phyloP scores from a whole-genome alignment of 2,329 filamentous ascomycete species.

The Diaporthe sp. region DNA sequence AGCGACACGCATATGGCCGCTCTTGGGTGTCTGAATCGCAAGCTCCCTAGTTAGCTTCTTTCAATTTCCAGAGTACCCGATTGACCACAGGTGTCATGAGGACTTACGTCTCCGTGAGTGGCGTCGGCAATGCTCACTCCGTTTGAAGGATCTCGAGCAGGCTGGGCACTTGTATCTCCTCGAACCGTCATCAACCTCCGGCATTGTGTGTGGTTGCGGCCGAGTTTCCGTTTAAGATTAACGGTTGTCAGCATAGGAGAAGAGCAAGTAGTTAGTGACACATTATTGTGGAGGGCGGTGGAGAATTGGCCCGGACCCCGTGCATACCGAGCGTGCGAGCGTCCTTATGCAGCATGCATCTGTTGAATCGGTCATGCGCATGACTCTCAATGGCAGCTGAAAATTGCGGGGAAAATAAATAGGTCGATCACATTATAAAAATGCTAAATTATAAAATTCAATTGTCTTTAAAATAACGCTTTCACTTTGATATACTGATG shows the following conservation, averaged over 20 bases:
- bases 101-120: background rate
- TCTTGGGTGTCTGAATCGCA: background rate
- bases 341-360: background rate
- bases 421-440: background rate
- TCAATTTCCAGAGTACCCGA: background rate
- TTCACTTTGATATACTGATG: too few relatives aligned
- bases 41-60: background rate
- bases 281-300: background rate
- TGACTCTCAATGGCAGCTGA: background rate
- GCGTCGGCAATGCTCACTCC: constrained; percentile 9
- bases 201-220: background rate
- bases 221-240: background rate
- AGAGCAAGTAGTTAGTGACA: too few relatives aligned
- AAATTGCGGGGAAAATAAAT: background rate
- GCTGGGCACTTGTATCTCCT: background rate
- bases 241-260: background rate
- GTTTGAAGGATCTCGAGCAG: constrained; percentile 8
- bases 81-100: too few relatives aligned
- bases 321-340: background rate
- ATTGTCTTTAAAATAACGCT: too few relatives aligned
- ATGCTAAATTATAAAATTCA: too few relatives aligned
- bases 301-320: background rate
- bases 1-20: background rate
- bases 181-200: background rate
- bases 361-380: background rate